phyloP scores from a whole-genome alignment of 1,284 basidiomycete species.

The Trichosporon coremiiforme region DNA sequence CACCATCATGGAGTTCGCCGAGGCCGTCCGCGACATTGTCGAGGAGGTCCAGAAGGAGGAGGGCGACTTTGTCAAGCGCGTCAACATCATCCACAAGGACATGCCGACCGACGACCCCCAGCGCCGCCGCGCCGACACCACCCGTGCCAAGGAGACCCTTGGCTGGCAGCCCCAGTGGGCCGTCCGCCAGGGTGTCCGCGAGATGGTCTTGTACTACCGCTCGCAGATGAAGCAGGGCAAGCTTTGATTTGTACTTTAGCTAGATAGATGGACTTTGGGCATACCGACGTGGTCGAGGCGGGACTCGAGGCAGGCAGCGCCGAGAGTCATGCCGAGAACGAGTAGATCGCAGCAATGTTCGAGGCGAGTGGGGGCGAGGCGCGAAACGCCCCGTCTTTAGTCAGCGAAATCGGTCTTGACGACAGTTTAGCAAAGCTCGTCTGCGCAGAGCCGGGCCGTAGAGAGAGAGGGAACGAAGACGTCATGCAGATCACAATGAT shows the following conservation, averaged over 20 bases:
- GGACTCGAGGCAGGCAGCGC: neutral
- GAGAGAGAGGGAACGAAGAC: too few relatives aligned
- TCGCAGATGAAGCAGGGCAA: conserved; percentile 29
- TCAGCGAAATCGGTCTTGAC: too few relatives aligned
- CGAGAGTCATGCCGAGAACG: too few relatives aligned
- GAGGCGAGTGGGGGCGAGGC: too few relatives aligned
- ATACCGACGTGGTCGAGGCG: neutral
- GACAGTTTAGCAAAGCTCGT: too few relatives aligned
- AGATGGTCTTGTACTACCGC: conserved; percentile 36
- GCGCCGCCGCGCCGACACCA: conserved; percentile 87
- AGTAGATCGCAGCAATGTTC: too few relatives aligned
- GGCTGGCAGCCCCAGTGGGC: conserved; percentile 87
- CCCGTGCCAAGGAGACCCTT: conserved; percentile 80
- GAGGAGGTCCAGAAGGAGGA: conserved; percentile 85
- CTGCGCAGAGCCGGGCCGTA: too few relatives aligned
- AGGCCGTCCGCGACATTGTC: conserved; percentile 82
- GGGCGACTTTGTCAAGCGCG: conserved; percentile 64
- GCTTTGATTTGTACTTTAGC: conserved; percentile 20
- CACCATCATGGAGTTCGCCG: conserved; percentile 85
- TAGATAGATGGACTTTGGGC: neutral
- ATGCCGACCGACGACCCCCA: conserved; percentile 94
- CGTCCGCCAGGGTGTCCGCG: conserved; percentile 51
- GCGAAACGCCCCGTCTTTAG: too few relatives aligned
- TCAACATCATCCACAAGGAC: conserved; percentile 77
- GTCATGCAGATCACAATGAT: too few relatives aligned